Evolutionary conservation across 345 rosid species (phyloP), one percentile per base, ranked within the genome.

Genomic region (Ricinus communis): DNA sequence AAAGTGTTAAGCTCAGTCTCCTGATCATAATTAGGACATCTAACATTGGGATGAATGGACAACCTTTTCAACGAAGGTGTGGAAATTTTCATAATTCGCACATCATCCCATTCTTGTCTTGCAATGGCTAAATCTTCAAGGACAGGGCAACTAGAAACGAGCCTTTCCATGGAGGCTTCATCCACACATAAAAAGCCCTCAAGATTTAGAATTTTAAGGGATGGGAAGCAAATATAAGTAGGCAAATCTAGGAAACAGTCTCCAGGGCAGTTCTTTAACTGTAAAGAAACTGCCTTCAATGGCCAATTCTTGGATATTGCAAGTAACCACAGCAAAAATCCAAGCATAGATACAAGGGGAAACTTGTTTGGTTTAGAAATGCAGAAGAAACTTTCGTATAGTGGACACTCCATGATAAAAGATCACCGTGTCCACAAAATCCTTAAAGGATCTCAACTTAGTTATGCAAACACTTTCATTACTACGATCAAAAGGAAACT

Each of bases 161-260:
- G 57, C 47, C 50, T 62, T 10, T 46, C 16, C 22, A 64, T 5
- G 0, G 69, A 46, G 18, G 15, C 57, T 19, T 66, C 70, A 28
- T 33, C 46, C 27, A 47, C 14, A 47, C 8, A 22, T 2, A 16
- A 15, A 41, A 56, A 50, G 1, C 11, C 1, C 5, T 3, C 21
- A n/a, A 70, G 73, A 33, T 1, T 0, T 4, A 70, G 58, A 21
- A 16, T 14, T 25, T 33, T 70, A 15, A 60, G 66, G 21, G 8
- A 46, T 58, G 66, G 73, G 3, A 59, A 22, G 36, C 22, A 47
- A 13, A 70, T 10, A 49, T 47, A 13, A 36, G 50, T 33, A 36
- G 74, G 66, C 13, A 69, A 30, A 27, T 70, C 41, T 41, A 56
- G 41, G 60, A 47, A 60, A 60, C 47, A 49, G 47, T 60, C 43